Base-by-base conservation (phyloP, 495 filamentous ascomycete species). In the Daldinia loculata region DNA sequence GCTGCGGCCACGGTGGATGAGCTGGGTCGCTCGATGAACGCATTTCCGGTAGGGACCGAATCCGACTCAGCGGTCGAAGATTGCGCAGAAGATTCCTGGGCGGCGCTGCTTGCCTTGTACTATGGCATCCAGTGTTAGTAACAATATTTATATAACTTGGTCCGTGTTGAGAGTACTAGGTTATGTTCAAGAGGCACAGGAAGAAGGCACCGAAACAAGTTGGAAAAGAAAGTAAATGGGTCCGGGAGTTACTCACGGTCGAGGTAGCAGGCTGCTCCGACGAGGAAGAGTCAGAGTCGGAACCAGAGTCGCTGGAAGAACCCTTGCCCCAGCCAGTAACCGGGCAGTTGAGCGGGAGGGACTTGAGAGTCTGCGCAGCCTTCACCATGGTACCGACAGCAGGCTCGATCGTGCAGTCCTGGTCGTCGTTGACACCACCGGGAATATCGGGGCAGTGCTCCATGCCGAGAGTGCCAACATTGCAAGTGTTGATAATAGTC, bases 311-410 rank as follows among this genome's bases (percentile, higher is more conserved):
- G 63, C 73, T 63, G 48, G 60, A 61, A 77, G 80, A 74, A 65
- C 75, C 76, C 48, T 69, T 68, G 41, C 76, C 76, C 78, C 79
- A 85, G 48, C 82, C 82, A 29, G 74, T 74, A 29, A 84, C 66
- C 14, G 77, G 76, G 78, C 89, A 89, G 80, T 87, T 88, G 15
- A 90, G 88, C 11, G 89, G 88, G 17, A 91, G 87, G 51, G 75
- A 75, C 41, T 74, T 67, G 22, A 85, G 61, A 38, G 71, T 27
- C 38, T 76, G 6, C 11, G 73, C 73, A 38, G 74, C 74, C 27
- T 64, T 41, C 15, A 84, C 60, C 9, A 71, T 48, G 62, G 78
- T 77, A 17, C 79, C 69, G 70, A 81, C 65, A n/a, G 78, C 77
- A 34, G 84, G 81, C 15, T 76, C 53, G 65, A 87, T 80, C 52